These are phyloP conservation scores for Schoenoplectus triqueter DNA, from an alignment of 202 grass and related monocot genomes.

Conservation along the genomic window DNA sequence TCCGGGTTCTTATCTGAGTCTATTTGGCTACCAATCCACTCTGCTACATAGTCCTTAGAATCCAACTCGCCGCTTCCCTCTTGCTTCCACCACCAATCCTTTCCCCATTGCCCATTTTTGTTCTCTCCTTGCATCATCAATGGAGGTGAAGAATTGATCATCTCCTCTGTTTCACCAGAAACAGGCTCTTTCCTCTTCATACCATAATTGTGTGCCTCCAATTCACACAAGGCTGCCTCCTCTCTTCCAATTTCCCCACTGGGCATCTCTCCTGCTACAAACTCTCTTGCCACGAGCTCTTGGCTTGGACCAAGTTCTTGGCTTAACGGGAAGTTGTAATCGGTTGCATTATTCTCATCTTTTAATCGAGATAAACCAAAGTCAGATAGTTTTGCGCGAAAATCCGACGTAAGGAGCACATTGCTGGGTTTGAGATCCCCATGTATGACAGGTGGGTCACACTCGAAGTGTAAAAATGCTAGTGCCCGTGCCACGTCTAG, in stretches of 20 bases:
- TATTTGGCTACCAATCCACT: constrained; percentile 98
- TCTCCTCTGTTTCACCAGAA: constrained; percentile 33
- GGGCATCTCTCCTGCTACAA: constrained; percentile 9
- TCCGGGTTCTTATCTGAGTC: constrained; percentile 54
- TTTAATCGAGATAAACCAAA: constrained; percentile 84
- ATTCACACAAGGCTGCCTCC: constrained; percentile 3
- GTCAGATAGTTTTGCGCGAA: constrained; percentile 76
- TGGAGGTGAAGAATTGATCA: constrained; percentile 34
- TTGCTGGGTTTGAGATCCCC: constrained; percentile 95
- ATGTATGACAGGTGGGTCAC: constrained; percentile 75
- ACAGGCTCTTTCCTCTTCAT: constrained; percentile 25
- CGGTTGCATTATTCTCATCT: constrained; percentile 16
- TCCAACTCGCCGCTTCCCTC: constrained; percentile 78
- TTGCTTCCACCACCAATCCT: constrained; percentile 99
- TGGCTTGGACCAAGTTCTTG: constrained; percentile 78
- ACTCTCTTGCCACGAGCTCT: constrained; percentile 47
- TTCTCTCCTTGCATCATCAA: constrained; percentile 29
- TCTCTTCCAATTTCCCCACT: constrained; percentile 28
- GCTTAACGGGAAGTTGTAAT: constrained; percentile 65
- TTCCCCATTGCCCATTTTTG: constrained; percentile 53
- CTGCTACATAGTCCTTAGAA: constrained; percentile 72
- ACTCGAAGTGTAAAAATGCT: constrained; percentile 69
- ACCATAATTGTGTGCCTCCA: neutral
- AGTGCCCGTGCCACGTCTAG: constrained; percentile 75
- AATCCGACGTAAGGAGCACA: constrained; percentile 67